Percentiles rank a stretch among this genome's conserved stretches.
Evolutionary conservation across 2,329 filamentous ascomycete genomes (phyloP).

Genomic region (Apiospora marii): DNA sequence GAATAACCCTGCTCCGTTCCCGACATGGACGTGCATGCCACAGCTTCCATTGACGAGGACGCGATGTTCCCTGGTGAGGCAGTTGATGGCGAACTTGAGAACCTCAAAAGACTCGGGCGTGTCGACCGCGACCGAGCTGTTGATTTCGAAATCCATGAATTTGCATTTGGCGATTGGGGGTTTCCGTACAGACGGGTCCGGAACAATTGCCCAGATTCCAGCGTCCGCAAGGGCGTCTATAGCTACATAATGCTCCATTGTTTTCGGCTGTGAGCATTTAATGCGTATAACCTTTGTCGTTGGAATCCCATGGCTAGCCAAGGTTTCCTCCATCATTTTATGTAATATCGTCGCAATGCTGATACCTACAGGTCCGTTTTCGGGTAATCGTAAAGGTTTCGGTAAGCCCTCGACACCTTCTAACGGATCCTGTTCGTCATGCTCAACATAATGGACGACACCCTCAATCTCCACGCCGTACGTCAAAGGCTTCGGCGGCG

Average conservation of each 20-base stretch:
- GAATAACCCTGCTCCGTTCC: conserved; percentile 28
- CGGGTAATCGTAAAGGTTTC: neutral
- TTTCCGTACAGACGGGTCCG: neutral
- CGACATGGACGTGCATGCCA: conserved; percentile 35
- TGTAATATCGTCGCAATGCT: neutral
- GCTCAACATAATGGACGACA: conserved; percentile 26
- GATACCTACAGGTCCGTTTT: neutral
- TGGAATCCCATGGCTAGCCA: neutral
- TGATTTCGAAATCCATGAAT: conserved; percentile 28
- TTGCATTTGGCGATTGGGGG: neutral
- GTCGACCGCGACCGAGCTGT: conserved; percentile 27
- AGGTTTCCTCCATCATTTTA: neutral
- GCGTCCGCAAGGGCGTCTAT: neutral
- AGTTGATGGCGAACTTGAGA: conserved; percentile 29
- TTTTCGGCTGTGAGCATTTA: neutral
- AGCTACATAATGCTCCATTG: neutral
- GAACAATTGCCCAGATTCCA: neutral
- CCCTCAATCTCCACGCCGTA: conserved; percentile 34
- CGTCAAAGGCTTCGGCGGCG: conserved; percentile 24
- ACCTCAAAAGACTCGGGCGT: conserved; percentile 26
- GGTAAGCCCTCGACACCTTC: neutral
- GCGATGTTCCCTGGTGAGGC: conserved; percentile 25
- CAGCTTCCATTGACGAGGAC: conserved; percentile 29
- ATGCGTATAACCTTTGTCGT: neutral
- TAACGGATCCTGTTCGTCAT: conserved; percentile 1